These are phyloP conservation scores for Daedalea quercina DNA, from an alignment of 768 basidiomycete genomes.

Conservation along the genomic window DNA sequence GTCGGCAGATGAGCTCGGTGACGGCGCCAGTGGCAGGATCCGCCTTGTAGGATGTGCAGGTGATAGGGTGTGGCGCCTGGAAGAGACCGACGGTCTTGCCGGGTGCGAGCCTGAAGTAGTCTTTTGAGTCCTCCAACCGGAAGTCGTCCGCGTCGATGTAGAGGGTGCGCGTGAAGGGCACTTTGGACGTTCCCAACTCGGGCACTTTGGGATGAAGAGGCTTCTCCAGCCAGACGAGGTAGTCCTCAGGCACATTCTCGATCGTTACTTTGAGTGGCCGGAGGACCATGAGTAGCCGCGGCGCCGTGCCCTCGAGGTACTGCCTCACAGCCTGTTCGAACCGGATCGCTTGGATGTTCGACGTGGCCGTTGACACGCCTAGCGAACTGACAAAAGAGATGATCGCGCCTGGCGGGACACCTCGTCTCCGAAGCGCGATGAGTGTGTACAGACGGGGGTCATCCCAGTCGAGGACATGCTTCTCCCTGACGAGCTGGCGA, in stretches of 20 bases:
- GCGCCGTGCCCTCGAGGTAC: slow-evolving; percentile 83
- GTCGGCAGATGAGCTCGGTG: slow-evolving; percentile 67
- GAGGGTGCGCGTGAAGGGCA: slow-evolving; percentile 83
- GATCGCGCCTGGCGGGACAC: slow-evolving; percentile 95
- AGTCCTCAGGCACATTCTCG: slow-evolving; percentile 86
- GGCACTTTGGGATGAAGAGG: slow-evolving; percentile 92
- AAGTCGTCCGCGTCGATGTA: slow-evolving; percentile 96
- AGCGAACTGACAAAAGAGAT: slow-evolving; percentile 87
- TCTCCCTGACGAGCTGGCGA: slow-evolving; percentile 75
- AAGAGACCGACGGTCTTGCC: slow-evolving; percentile 97
- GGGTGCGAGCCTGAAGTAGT: slow-evolving; percentile 96
- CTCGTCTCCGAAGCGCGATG: slow-evolving; percentile 90
- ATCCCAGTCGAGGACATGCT: slow-evolving; percentile 89
- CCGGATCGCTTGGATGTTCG: slow-evolving; percentile 80
- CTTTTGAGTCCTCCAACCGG: slow-evolving; percentile 81
- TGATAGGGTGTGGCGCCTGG: slow-evolving; percentile 87
- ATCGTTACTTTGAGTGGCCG: slow-evolving; percentile 87
- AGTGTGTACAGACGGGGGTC: slow-evolving; percentile 97
- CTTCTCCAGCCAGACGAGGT: slow-evolving; percentile 77
- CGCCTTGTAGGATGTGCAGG: slow-evolving; percentile 82
- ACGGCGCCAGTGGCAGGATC: slow-evolving; percentile 70
- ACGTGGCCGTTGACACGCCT: slow-evolving; percentile 83
- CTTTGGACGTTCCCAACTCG: slow-evolving; percentile 69
- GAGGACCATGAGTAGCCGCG: slow-evolving; percentile 87
- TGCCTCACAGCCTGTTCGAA: slow-evolving; percentile 88